Evolutionary conservation across 208 protist genomes (phyloP).

Genomic region (Leishmania arabica): DNA sequence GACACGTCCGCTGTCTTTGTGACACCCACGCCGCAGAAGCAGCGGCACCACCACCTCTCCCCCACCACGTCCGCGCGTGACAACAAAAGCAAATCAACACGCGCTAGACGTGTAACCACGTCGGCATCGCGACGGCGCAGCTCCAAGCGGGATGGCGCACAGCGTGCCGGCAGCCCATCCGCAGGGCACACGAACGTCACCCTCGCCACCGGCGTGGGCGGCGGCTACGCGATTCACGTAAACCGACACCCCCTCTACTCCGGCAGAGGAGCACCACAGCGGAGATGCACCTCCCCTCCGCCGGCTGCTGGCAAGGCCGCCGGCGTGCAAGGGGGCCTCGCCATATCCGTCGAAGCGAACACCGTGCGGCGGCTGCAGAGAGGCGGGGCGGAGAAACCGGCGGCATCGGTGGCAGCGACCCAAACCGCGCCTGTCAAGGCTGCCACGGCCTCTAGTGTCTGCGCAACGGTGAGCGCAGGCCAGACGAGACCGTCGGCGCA

Average conservation of each 20-base stretch:
- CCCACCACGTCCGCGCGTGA: not conserved
- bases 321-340: constrained; percentile 4
- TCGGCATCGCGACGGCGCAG: constrained; percentile 1
- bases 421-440: not conserved
- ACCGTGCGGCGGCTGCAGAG: constrained; percentile 19
- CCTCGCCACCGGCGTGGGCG: not conserved
- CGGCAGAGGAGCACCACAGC: constrained; percentile 1
- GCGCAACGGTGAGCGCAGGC: not conserved
- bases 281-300: not conserved
- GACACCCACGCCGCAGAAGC: not conserved
- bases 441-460: not conserved
- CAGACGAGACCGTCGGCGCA: not conserved
- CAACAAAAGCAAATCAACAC: not conserved
- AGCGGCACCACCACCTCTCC: not conserved
- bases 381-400: not conserved
- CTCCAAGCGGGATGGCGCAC: not conserved
- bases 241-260: constrained; percentile 28
- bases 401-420: not conserved
- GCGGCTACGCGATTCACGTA: not conserved
- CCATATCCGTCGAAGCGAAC: constrained; percentile 20
- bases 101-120: not conserved
- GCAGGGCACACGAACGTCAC: not conserved
- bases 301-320: not conserved
- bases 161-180: not conserved
- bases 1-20: not conserved